A percentile compares a stretch with the other conserved stretches of the same genome.
Evolutionary conservation across 352 stramenopile species (phyloP).

Genomic region (Globisporangium paroecandrum): DNA sequence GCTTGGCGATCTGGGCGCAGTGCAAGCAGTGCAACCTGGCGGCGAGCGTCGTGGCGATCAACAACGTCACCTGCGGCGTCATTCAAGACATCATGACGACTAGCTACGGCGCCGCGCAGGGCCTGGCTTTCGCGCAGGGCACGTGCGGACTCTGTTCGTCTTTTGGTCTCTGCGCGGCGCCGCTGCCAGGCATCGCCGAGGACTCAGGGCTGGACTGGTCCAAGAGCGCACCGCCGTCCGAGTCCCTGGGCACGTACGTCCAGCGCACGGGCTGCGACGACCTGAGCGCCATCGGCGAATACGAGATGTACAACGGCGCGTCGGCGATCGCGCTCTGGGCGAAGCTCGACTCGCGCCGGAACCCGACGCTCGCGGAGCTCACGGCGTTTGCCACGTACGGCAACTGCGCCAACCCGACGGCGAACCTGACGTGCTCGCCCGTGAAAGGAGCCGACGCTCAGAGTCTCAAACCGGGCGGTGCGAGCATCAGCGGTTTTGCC

Average conservation of each 20-base stretch:
- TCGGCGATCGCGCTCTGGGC: constrained; percentile 29
- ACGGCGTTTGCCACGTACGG: constrained; percentile 32
- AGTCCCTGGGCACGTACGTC: constrained; percentile 25
- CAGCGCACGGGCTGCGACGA: constrained; percentile 40
- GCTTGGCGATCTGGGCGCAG: constrained; percentile 24
- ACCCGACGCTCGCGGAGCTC: constrained; percentile 37
- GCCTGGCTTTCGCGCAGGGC: constrained; percentile 16
- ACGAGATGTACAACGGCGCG: constrained; percentile 37
- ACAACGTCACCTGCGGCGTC: constrained; percentile 26
- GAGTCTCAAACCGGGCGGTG: constrained; percentile 20
- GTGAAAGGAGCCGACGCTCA: constrained; percentile 29
- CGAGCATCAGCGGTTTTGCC: constrained; percentile 26
- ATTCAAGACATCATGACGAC: constrained; percentile 29
- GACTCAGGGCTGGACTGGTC: constrained; percentile 34
- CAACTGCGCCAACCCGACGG: constrained; percentile 30
- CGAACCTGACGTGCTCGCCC: constrained; percentile 32
- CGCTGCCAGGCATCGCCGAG: constrained; percentile 28
- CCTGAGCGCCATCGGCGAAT: constrained; percentile 29
- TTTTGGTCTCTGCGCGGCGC: constrained; percentile 33
- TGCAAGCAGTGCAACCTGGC: constrained; percentile 33
- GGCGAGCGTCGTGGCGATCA: constrained; percentile 24
- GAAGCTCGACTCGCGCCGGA: constrained; percentile 29
- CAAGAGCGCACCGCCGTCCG: constrained; percentile 14
- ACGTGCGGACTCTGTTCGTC: constrained; percentile 28
- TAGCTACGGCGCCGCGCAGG: constrained; percentile 20